Conservation (phyloP, 2,329 filamentous ascomycete species). For the Cercospora brassicicola region DNA sequence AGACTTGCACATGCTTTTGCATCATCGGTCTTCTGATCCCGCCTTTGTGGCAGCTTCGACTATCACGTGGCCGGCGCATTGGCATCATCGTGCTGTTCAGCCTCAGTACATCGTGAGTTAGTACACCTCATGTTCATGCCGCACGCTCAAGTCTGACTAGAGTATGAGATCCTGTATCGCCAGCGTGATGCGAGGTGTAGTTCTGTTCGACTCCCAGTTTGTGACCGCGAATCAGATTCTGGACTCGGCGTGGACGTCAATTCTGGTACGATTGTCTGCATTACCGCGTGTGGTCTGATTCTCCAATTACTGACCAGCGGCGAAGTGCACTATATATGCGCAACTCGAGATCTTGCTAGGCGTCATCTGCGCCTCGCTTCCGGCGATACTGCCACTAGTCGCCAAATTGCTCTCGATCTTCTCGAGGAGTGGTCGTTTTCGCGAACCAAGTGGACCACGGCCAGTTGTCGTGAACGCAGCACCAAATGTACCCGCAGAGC, state of each 20-base stretch:
- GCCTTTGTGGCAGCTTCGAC: not conserved
- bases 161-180: not conserved
- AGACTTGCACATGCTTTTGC: not conserved
- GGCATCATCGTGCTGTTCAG: not conserved
- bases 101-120: not conserved
- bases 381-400: not conserved
- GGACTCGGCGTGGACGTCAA: not conserved
- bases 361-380: not conserved
- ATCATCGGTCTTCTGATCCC: not conserved
- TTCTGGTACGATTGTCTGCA: not conserved
- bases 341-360: not conserved
- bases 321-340: not conserved
- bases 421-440: not conserved
- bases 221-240: not conserved
- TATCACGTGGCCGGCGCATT: not conserved
- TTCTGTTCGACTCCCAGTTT: not conserved
- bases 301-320: not conserved
- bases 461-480: not conserved
- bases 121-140: not conserved
- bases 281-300: not conserved
- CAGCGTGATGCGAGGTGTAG: not conserved
- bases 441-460: not conserved
- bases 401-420: not conserved
- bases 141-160: not conserved
- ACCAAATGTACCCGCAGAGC: not conserved